Evolutionary conservation across 2,329 filamentous ascomycete genomes (phyloP).

Genomic region (Parasarocladium wereldwijsianum): DNA sequence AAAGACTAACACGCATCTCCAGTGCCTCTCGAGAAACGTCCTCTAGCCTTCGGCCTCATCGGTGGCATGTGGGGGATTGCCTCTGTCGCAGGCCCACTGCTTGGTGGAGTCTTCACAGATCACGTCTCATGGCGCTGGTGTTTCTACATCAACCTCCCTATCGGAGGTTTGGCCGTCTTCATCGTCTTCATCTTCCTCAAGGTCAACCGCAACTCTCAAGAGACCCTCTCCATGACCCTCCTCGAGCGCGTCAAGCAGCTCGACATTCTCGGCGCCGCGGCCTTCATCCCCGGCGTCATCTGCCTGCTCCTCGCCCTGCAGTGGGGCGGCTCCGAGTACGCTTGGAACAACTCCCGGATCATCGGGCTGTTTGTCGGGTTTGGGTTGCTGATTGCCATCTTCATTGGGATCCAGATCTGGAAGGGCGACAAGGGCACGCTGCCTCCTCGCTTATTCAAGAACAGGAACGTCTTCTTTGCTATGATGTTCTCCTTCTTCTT

Average conservation of each 20-base stretch:
- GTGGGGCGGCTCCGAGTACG: constrained; percentile 36
- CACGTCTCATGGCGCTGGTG: constrained; percentile 36
- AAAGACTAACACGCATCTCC: background rate
- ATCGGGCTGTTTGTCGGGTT: constrained; percentile 36
- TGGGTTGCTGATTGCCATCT: constrained; percentile 28
- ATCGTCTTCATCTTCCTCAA: constrained; percentile 32
- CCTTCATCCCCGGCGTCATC: constrained; percentile 36
- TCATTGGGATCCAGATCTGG: constrained; percentile 30
- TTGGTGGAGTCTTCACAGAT: constrained; percentile 35
- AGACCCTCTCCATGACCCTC: constrained; percentile 16
- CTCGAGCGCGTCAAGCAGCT: constrained; percentile 25
- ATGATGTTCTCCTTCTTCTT: constrained; percentile 33
- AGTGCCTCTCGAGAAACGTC: constrained; percentile 39
- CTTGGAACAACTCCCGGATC: constrained; percentile 33
- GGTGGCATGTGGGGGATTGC: constrained; percentile 43
- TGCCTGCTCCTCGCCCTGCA: constrained; percentile 40
- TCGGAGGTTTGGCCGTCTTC: constrained; percentile 29
- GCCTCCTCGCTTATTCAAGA: constrained; percentile 28
- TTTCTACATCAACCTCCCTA: constrained; percentile 28
- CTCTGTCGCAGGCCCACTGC: constrained; percentile 31
- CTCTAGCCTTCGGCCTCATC: constrained; percentile 37
- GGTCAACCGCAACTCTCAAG: constrained; percentile 20
- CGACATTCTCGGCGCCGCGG: constrained; percentile 31
- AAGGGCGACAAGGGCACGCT: constrained; percentile 27
- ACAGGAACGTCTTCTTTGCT: constrained; percentile 24